Conservation (phyloP, 805 yeast species). For the Jamesozyma jinghongensis region DNA sequence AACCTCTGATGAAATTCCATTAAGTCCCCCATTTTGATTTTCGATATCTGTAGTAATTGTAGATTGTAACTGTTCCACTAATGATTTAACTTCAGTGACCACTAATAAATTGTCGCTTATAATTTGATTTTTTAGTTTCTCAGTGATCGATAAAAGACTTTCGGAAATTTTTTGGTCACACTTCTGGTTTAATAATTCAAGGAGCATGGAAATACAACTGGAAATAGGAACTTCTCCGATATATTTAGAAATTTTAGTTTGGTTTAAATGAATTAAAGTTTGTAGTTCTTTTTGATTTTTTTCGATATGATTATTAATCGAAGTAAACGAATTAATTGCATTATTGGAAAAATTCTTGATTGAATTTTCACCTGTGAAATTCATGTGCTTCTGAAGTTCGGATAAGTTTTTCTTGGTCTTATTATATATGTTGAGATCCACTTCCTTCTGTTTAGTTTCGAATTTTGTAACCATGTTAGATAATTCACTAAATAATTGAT, state of each 20-base stretch:
- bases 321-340: neutral
- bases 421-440: slow-evolving; percentile 5
- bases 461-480: neutral
- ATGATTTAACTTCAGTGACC: neutral
- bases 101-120: neutral
- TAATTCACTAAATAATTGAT: slow-evolving; percentile 2
- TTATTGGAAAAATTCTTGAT: neutral
- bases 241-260: neutral
- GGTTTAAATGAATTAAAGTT: neutral
- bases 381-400: neutral
- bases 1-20: neutral
- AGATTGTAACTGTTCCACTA: neutral
- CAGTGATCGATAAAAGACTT: neutral
- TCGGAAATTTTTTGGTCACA: slow-evolving; percentile 1
- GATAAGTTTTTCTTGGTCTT: slow-evolving; percentile 1
- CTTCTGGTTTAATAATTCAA: neutral
- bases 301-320: neutral
- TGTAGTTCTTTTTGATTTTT: neutral
- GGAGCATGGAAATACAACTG: neutral
- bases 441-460: slow-evolving; percentile 4
- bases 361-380: neutral
- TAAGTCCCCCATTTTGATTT: no score
- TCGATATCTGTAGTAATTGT: no score
- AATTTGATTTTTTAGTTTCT: neutral
- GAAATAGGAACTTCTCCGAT: neutral